phyloP scores from a whole-genome alignment of 345 rosid genomes.

The Rhizophora mangle region DNA sequence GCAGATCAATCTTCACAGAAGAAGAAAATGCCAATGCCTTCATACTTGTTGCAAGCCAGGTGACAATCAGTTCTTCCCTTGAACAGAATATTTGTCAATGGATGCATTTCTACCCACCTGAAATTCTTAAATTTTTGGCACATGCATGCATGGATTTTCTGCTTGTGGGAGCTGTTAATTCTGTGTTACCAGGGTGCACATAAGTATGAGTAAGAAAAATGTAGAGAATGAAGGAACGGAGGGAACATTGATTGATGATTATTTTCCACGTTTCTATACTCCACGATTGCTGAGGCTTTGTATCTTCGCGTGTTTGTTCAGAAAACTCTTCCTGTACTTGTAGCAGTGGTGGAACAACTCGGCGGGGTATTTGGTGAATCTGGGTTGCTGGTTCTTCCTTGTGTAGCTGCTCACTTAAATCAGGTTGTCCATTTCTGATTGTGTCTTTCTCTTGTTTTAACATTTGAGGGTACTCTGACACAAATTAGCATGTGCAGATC shows the following conservation, averaged over 20 bases:
- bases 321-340: conserved; percentile 90
- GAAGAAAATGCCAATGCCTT: conserved; percentile 66
- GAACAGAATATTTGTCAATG: neutral
- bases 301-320: conserved; percentile 23
- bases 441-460: neutral
- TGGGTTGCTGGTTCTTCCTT: conserved; percentile 85
- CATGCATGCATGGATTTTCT: neutral
- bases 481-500: conserved; percentile 33
- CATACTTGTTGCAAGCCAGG: conserved; percentile 85
- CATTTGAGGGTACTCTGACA: conserved; percentile 4
- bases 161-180: neutral
- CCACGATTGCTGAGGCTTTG: neutral
- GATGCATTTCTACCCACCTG: neutral
- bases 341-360: conserved; percentile 82
- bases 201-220: neutral
- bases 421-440: conserved; percentile 45
- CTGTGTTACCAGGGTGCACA: too few species aligned
- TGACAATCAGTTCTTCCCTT: neutral
- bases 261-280: neutral
- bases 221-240: neutral
- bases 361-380: conserved; percentile 86
- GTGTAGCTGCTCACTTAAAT: conserved; percentile 80
- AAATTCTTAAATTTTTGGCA: neutral
- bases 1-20: conserved; percentile 45
- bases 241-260: neutral